Evolutionary conservation across 1,139 yeast species (phyloP), one percentile per base, ranked within the genome.

Genomic region (Zygosaccharomyces sapae): DNA sequence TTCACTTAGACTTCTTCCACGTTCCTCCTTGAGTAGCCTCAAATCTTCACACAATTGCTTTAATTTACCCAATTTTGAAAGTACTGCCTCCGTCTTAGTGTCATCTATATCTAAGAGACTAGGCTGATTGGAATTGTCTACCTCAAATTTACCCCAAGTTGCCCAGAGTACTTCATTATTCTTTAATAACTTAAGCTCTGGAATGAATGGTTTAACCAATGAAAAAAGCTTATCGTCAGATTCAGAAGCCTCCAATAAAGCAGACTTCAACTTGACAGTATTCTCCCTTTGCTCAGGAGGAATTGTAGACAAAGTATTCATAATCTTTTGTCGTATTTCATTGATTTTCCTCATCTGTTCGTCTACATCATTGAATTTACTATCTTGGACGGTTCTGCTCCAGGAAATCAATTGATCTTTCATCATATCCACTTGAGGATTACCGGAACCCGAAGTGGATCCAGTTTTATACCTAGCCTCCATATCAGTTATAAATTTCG

Each of bases 31-130:
- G 51, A 81, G 76, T 57, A 51, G 72, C 74, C 54, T 77, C 70
- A 47, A 78, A 67, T 42, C 71, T 22, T 77, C 76, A 46, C 80
- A 78, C 16, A 79, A 62, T 10, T 68, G 64, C 37, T 70, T 70
- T 22, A 83, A 70, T 37, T 67, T 67, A 13, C 60, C 59, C 22
- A 70, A 64, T 6, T 51, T 53, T 1, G 42, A 44, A 12, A 56
- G 33, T 7, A 74, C 62, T 5, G 63, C 57, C 29, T 65, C 68
- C 2, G 65, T 63, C 24, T 63, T 65, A 1, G 68, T 48, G 48
- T 77, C 80, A 57, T 85, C 90, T 33, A 88, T 55, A 56, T 85
- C 88, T 43, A 87, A 69, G 43, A 87, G 71, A 55, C 81, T 77
- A 35, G 73, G 67, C 48, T 71, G 75, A 12, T 62, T 45, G 5